Percentiles rank a stretch among this genome's conserved stretches.
These are phyloP conservation scores for Suillus discolor DNA, from an alignment of 768 basidiomycete genomes.

Conservation along the genomic window DNA sequence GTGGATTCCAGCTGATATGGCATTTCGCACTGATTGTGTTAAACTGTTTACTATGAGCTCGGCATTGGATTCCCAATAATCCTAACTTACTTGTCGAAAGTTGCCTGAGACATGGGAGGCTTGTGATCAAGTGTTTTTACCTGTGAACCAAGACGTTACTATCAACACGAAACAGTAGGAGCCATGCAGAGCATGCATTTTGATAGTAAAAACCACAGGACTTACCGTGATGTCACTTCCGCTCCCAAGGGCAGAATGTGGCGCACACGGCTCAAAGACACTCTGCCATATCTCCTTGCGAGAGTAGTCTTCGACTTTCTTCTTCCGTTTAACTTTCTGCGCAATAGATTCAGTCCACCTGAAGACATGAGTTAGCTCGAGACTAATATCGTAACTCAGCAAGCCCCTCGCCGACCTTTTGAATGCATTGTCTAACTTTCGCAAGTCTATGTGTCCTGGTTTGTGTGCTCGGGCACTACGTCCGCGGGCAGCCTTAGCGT, in stretches of 20 bases:
- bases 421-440: constrained; percentile 81
- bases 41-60: constrained; percentile 41
- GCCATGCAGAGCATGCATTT: not conserved
- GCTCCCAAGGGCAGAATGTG: constrained; percentile 33
- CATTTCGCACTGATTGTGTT: constrained; percentile 63
- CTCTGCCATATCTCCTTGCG: constrained; percentile 78
- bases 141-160: constrained; percentile 36
- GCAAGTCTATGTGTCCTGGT: constrained; percentile 75
- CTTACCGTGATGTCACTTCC: constrained; percentile 26
- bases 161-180: not conserved
- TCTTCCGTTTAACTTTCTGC: constrained; percentile 81
- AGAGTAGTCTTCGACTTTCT: constrained; percentile 64
- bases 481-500: constrained; percentile 26
- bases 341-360: constrained; percentile 90
- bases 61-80: constrained; percentile 1
- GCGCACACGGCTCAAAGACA: constrained; percentile 70
- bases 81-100: constrained; percentile 65
- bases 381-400: not conserved
- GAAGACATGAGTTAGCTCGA: constrained; percentile 7
- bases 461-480: constrained; percentile 35
- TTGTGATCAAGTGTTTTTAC: constrained; percentile 83
- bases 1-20: constrained; percentile 78
- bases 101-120: constrained; percentile 70
- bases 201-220: not conserved
- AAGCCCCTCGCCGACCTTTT: constrained; percentile 54